Evolutionary conservation across 2,329 filamentous ascomycete species (phyloP).

Genomic region (Paracoccidioides lutzii): DNA sequence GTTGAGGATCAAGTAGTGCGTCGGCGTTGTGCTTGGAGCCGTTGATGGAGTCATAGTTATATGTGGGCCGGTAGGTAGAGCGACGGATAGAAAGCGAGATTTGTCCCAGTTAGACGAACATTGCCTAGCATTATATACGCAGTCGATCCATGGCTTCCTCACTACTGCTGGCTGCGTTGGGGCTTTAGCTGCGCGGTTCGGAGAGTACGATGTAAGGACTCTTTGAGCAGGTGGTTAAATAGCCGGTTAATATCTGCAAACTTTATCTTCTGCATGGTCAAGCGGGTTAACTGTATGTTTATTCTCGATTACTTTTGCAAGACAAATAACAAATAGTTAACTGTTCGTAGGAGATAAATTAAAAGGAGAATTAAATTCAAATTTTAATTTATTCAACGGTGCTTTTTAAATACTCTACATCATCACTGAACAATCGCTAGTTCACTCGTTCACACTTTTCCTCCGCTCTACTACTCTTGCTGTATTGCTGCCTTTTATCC

Average conservation of each 20-base stretch:
- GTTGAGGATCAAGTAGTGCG: constrained; percentile 5
- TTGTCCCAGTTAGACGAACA: background rate
- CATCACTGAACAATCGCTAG: background rate
- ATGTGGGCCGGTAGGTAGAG: background rate
- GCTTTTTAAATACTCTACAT: background rate
- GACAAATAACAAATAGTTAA: too few species aligned
- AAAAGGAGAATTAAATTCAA: too few species aligned
- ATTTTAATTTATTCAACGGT: too few species aligned
- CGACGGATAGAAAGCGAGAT: background rate
- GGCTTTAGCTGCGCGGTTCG: background rate
- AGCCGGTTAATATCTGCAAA: background rate
- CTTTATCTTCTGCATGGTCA: background rate
- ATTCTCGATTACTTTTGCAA: too few species aligned
- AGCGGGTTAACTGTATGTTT: too few species aligned
- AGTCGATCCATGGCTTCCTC: background rate
- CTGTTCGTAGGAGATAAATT: too few species aligned
- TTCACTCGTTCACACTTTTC: background rate
- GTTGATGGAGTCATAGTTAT: background rate
- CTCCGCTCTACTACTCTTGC: background rate
- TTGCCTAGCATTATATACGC: background rate
- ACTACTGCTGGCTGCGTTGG: background rate
- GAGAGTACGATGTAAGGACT: too few species aligned
- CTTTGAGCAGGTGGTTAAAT: too few species aligned
- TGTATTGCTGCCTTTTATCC: background rate
- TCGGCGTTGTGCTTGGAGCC: background rate